Conservation (phyloP, 2,329 filamentous ascomycete species). For the Epichloe bromicola region DNA sequence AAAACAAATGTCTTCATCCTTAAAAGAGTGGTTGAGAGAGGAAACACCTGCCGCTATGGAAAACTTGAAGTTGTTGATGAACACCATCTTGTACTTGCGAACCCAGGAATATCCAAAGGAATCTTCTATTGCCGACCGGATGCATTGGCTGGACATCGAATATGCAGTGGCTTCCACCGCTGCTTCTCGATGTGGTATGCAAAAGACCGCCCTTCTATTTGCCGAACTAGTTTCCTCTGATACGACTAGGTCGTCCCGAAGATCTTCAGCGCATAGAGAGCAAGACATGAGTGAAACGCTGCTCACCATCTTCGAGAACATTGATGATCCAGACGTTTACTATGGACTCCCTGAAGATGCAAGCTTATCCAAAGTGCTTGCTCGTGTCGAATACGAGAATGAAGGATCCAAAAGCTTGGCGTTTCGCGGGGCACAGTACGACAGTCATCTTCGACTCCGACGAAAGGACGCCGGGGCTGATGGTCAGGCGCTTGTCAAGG, state of each 20-base stretch:
- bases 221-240: constrained; percentile 58
- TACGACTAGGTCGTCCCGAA: constrained; percentile 43
- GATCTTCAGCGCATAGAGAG: constrained; percentile 47
- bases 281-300: constrained; percentile 54
- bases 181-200: constrained; percentile 69
- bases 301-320: constrained; percentile 73
- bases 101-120: constrained; percentile 67
- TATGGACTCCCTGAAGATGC: constrained; percentile 77
- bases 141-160: constrained; percentile 78
- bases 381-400: constrained; percentile 77
- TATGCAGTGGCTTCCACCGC: constrained; percentile 55
- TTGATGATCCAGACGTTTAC: constrained; percentile 92
- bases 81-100: constrained; percentile 75
- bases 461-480: constrained; percentile 45
- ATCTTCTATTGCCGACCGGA: constrained; percentile 62
- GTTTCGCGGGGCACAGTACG: constrained; percentile 82
- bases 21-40: constrained; percentile 48
- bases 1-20: constrained; percentile 49
- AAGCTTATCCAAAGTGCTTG: constrained; percentile 63
- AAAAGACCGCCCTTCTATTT: constrained; percentile 74
- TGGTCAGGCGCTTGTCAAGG: constrained; percentile 57
- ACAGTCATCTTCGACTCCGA: constrained; percentile 61
- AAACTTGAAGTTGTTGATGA: constrained; percentile 61
- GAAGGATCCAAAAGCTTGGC: constrained; percentile 78
- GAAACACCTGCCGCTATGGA: constrained; percentile 30